A percentile compares a stretch with the other conserved stretches of the same genome.
Conservation (phyloP, 306 rosid genomes). For the Senna tora region DNA sequence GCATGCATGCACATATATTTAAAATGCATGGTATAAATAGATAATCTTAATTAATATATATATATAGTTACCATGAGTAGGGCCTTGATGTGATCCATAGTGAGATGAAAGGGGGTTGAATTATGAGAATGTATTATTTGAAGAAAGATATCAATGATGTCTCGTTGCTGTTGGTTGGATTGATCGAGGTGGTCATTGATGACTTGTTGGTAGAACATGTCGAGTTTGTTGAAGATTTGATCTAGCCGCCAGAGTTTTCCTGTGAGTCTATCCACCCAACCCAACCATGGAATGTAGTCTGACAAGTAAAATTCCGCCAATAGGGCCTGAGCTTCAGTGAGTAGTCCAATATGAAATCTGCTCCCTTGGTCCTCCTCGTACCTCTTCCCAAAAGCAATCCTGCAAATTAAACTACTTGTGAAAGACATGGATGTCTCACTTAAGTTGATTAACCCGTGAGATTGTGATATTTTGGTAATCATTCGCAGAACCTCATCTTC, state of each 20-base stretch:
- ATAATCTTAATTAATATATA: too few relatives aligned
- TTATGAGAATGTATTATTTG: background rate
- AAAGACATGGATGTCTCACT: slow-evolving; percentile 34
- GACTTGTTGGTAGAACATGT: slow-evolving; percentile 48
- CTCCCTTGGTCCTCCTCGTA: slow-evolving; percentile 25
- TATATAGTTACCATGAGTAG: slow-evolving; percentile 55
- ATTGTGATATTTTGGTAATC: slow-evolving; percentile 29
- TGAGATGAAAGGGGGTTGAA: slow-evolving; percentile 40
- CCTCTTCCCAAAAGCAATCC: slow-evolving; percentile 54
- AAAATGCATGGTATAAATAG: too few relatives aligned
- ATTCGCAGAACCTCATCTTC: slow-evolving; percentile 40
- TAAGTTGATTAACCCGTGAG: slow-evolving; percentile 24
- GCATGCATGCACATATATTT: too few relatives aligned
- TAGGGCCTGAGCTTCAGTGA: slow-evolving; percentile 44
- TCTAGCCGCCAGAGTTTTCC: slow-evolving; percentile 42
- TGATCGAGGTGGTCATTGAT: slow-evolving; percentile 41
- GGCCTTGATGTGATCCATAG: slow-evolving; percentile 43
- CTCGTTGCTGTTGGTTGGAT: background rate
- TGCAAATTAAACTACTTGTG: slow-evolving; percentile 39
- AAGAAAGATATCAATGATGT: slow-evolving; percentile 41
- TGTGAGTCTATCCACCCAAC: slow-evolving; percentile 54
- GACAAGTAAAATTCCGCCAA: slow-evolving; percentile 39
- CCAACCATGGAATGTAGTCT: slow-evolving; percentile 50
- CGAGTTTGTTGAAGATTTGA: slow-evolving; percentile 40
- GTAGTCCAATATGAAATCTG: slow-evolving; percentile 44